A percentile compares a stretch with the other conserved stretches of the same genome.
These are phyloP conservation scores for Nakaseomyces sp. DNA, from an alignment of 1,139 yeast genomes.

Conservation along the genomic window DNA sequence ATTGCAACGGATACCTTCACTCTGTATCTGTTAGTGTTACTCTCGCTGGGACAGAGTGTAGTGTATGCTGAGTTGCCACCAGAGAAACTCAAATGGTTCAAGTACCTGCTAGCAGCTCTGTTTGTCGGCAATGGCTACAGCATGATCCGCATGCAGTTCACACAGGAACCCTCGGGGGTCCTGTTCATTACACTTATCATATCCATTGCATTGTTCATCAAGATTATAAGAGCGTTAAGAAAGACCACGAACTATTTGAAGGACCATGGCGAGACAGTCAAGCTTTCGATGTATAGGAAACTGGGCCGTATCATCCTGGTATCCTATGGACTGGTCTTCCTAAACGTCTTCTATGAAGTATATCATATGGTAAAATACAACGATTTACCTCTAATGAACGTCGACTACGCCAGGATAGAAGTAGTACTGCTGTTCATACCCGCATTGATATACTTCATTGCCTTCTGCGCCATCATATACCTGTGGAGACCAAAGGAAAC, in stretches of 20 bases:
- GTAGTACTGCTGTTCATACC: not conserved
- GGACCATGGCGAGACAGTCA: not conserved
- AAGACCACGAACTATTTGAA: not conserved
- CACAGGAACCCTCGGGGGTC: no score
- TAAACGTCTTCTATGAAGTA: not conserved
- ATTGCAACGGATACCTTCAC: not conserved
- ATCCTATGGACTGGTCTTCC: not conserved
- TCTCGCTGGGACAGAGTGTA: not conserved
- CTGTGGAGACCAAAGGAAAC: constrained; percentile 3
- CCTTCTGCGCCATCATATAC: not conserved
- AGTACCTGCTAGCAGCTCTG: not conserved
- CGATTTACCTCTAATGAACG: not conserved
- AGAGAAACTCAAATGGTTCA: not conserved
- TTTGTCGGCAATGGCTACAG: not conserved
- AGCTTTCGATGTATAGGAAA: not conserved
- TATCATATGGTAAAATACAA: not conserved
- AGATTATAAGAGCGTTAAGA: not conserved
- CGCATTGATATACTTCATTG: not conserved
- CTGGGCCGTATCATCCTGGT: not conserved
- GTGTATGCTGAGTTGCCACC: not conserved
- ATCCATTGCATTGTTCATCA: not conserved
- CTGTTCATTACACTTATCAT: not conserved
- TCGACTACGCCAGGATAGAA: not conserved
- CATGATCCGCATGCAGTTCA: not conserved
- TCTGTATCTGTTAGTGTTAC: not conserved